phyloP scores from a whole-genome alignment of 805 yeast species.

The Zygoascus bituminiphila region DNA sequence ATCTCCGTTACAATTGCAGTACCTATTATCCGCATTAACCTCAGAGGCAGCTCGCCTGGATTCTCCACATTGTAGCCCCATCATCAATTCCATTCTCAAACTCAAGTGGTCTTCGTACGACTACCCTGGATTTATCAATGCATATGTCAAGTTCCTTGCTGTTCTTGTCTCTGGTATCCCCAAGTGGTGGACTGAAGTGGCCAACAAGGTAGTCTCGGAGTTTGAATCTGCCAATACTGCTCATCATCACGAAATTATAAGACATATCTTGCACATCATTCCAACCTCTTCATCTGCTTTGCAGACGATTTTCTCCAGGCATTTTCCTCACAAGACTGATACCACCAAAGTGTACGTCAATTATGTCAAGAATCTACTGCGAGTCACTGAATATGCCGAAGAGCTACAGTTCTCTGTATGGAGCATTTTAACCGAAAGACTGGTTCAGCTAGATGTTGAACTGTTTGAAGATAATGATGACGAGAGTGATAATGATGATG shows the following conservation, averaged over 20 bases:
- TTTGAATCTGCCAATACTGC: constrained; percentile 36
- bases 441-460: constrained; percentile 86
- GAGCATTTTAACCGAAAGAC: constrained; percentile 70
- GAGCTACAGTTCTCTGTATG: constrained; percentile 70
- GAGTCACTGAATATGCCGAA: constrained; percentile 56
- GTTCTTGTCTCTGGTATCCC: constrained; percentile 82
- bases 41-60: constrained; percentile 64
- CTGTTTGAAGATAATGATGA: constrained; percentile 83
- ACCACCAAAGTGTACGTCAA: constrained; percentile 44
- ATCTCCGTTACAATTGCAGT: constrained; percentile 42
- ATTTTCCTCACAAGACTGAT: constrained; percentile 76
- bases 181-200: constrained; percentile 83
- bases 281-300: constrained; percentile 74
- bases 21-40: constrained; percentile 50
- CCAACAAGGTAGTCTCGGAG: constrained; percentile 54
- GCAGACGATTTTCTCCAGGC: constrained; percentile 45
- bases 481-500: constrained; percentile 64
- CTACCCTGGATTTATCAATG: constrained; percentile 37
- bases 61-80: constrained; percentile 38
- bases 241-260: constrained; percentile 58
- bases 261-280: constrained; percentile 56
- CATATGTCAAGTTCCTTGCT: constrained; percentile 62
- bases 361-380: constrained; percentile 58
- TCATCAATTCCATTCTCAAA: constrained; percentile 55
- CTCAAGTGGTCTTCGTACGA: constrained; percentile 52